These are phyloP conservation scores for Fusarium armeniacum DNA, from an alignment of 2,329 filamentous ascomycete species.

Conservation along the genomic window DNA sequence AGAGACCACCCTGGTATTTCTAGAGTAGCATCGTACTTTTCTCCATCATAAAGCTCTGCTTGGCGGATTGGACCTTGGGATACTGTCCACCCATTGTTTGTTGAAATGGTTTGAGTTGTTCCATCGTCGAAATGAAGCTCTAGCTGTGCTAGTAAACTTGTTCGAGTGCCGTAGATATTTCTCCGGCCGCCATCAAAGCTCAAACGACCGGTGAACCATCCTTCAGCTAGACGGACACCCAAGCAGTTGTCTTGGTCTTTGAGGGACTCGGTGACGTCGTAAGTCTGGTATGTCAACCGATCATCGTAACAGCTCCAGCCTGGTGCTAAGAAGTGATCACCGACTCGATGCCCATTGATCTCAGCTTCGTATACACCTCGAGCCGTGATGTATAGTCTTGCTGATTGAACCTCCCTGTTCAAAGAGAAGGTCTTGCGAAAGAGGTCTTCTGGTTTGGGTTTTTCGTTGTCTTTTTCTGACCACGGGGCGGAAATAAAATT, in stretches of 20 bases:
- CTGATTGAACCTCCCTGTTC: not conserved
- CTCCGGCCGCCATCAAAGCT: constrained; percentile 45
- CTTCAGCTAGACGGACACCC: constrained; percentile 58
- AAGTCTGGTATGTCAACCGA: constrained; percentile 65
- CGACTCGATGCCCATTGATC: constrained; percentile 59
- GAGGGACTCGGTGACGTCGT: constrained; percentile 63
- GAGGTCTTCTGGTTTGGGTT: constrained; percentile 38
- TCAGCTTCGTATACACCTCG: constrained; percentile 62
- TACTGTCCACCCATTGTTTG: constrained; percentile 58
- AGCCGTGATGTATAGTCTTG: constrained; percentile 60
- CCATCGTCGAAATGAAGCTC: constrained; percentile 55
- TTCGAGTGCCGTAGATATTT: constrained; percentile 55
- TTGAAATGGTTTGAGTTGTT: constrained; percentile 47
- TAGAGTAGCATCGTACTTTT: constrained; percentile 61
- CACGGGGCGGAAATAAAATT: constrained; percentile 41
- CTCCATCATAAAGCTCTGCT: constrained; percentile 67
- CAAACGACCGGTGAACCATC: constrained; percentile 63
- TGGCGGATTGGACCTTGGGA: constrained; percentile 53
- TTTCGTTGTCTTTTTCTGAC: constrained; percentile 25
- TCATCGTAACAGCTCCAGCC: constrained; percentile 67
- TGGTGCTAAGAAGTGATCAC: constrained; percentile 61
- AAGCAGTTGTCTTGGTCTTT: constrained; percentile 28
- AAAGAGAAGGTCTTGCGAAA: constrained; percentile 34
- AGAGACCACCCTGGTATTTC: constrained; percentile 42
- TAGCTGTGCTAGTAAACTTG: constrained; percentile 58